Conservation (phyloP, 495 filamentous ascomycete species). For the Baudoinia panamericana region DNA sequence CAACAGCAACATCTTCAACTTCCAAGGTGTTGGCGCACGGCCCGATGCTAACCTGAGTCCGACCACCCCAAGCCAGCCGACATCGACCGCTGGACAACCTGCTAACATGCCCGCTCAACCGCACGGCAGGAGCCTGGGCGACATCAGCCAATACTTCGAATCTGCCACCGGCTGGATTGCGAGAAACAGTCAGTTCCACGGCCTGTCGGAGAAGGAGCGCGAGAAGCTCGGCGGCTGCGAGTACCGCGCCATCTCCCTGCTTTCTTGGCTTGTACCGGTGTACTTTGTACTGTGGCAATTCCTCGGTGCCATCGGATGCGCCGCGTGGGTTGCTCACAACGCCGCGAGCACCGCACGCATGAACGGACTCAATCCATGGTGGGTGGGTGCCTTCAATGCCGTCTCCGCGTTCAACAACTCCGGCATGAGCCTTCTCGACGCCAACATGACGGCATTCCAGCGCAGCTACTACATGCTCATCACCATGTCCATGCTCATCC, state of each 20-base stretch:
- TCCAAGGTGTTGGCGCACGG: conserved; percentile 42
- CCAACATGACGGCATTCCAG: conserved; percentile 63
- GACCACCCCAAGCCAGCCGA: background rate
- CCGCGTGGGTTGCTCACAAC: conserved; percentile 54
- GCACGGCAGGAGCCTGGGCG: background rate
- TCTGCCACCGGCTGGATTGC: conserved; percentile 36
- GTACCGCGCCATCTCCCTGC: conserved; percentile 61
- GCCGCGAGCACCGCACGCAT: conserved; percentile 40
- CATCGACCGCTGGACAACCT: background rate
- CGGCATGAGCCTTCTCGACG: conserved; percentile 73
- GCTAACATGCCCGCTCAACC: background rate
- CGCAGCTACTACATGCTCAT: conserved; percentile 55
- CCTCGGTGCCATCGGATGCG: conserved; percentile 57
- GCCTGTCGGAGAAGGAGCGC: conserved; percentile 52
- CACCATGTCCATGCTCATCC: conserved; percentile 61
- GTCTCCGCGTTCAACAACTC: conserved; percentile 77
- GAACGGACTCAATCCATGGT: conserved; percentile 63
- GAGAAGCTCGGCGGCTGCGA: conserved; percentile 66
- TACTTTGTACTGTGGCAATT: conserved; percentile 65
- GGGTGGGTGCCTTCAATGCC: conserved; percentile 57
- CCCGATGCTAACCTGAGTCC: conserved; percentile 24
- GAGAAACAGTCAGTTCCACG: conserved; percentile 63
- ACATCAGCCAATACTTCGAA: conserved; percentile 9
- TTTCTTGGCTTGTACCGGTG: conserved; percentile 55
- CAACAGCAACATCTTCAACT: conserved; percentile 36